Conservation (phyloP, 2,329 filamentous ascomycete genomes). For the Cytospora leucostoma region DNA sequence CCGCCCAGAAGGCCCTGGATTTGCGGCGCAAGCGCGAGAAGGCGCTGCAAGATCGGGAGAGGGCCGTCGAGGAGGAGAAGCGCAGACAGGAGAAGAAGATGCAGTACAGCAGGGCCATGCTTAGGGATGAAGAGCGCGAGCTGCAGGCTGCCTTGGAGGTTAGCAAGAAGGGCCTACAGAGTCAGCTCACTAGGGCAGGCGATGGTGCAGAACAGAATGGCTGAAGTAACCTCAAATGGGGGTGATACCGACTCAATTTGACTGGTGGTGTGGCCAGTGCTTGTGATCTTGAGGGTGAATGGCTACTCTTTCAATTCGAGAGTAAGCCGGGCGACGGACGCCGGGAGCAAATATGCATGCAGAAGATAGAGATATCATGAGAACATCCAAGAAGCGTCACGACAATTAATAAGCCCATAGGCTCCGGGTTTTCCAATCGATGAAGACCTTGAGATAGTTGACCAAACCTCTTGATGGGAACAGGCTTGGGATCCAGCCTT, state of each 20-base stretch:
- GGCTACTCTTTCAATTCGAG: no score
- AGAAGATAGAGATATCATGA: no score
- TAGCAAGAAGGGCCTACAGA: conserved; percentile 65
- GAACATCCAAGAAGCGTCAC: no score
- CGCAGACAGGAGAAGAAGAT: conserved; percentile 59
- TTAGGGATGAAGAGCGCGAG: conserved; percentile 68
- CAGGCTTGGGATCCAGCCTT: no score
- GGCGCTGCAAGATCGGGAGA: conserved; percentile 66
- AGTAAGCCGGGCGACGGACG: no score
- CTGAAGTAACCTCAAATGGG: not conserved
- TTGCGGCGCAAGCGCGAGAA: conserved; percentile 62
- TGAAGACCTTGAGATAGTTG: no score
- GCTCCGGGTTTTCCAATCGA: no score
- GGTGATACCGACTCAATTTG: not conserved
- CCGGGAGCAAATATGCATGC: no score
- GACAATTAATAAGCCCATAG: no score
- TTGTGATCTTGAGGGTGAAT: not conserved
- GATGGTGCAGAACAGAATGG: not conserved
- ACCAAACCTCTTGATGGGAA: no score
- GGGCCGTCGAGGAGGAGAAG: conserved; percentile 64
- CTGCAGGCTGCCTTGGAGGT: conserved; percentile 70
- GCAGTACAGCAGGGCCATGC: conserved; percentile 59
- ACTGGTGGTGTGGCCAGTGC: not conserved
- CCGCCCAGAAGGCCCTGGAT: conserved; percentile 49
- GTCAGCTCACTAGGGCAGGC: conserved; percentile 48